These are phyloP conservation scores for Colletotrichum sp. DNA, from an alignment of 2,329 filamentous ascomycete genomes.

Conservation along the genomic window DNA sequence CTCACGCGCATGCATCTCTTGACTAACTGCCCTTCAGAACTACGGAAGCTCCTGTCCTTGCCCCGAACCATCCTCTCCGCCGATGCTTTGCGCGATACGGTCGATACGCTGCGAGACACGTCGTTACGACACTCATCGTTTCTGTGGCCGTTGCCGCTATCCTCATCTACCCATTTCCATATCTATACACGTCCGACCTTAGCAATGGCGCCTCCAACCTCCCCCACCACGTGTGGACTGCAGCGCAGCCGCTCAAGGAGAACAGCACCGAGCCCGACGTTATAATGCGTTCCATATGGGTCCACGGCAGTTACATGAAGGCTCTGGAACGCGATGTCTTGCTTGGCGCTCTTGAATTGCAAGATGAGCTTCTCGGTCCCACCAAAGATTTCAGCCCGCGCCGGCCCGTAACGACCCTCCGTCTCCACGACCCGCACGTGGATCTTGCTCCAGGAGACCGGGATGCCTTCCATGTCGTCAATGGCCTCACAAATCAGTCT, in stretches of 20 bases:
- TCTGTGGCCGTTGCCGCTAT: slow-evolving; percentile 75
- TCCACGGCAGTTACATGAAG: slow-evolving; percentile 82
- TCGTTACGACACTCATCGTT: slow-evolving; percentile 74
- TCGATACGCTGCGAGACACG: slow-evolving; percentile 73
- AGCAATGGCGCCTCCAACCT: slow-evolving; percentile 74
- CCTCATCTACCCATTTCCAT: slow-evolving; percentile 77
- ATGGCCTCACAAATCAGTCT: slow-evolving; percentile 64
- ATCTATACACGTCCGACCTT: slow-evolving; percentile 75
- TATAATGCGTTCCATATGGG: slow-evolving; percentile 83
- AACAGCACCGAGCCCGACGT: slow-evolving; percentile 65
- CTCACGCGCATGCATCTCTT: not conserved
- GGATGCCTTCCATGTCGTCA: slow-evolving; percentile 62
- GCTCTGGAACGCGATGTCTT: slow-evolving; percentile 72
- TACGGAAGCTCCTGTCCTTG: slow-evolving; percentile 73
- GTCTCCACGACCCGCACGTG: slow-evolving; percentile 29
- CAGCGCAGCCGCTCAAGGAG: slow-evolving; percentile 67
- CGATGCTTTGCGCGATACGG: slow-evolving; percentile 72
- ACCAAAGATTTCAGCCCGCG: slow-evolving; percentile 61
- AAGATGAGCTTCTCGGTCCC: slow-evolving; percentile 70
- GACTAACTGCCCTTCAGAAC: slow-evolving; percentile 56
- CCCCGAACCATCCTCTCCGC: slow-evolving; percentile 69
- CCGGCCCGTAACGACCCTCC: slow-evolving; percentile 25
- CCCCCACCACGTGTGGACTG: slow-evolving; percentile 83
- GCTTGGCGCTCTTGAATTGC: slow-evolving; percentile 69
- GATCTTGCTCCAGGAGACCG: slow-evolving; percentile 51